Evolutionary conservation across 805 yeast species (phyloP).

Genomic region (Yarrowia yakushimensis): DNA sequence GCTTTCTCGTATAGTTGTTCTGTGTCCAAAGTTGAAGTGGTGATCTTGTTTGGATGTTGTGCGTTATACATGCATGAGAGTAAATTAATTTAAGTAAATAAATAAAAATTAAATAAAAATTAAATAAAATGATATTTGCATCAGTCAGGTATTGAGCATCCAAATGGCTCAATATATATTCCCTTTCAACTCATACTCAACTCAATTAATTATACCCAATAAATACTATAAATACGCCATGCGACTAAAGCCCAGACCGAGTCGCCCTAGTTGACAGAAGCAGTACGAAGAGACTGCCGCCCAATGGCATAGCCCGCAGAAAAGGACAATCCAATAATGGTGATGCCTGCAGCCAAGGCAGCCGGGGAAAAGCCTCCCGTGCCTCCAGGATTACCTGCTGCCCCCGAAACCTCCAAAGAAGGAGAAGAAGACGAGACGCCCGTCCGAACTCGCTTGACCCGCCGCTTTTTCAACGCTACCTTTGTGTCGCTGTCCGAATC

Average conservation of each 20-base stretch:
- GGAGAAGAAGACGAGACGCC: neutral
- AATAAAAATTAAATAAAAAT: no score
- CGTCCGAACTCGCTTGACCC: neutral
- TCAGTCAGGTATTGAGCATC: no score
- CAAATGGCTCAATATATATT: no score
- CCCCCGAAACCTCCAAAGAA: neutral
- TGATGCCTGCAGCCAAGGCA: conserved; percentile 27
- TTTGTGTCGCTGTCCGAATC: conserved; percentile 12
- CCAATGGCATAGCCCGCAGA: conserved; percentile 32
- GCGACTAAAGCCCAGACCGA: neutral
- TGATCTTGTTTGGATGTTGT: neutral
- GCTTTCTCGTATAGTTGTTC: neutral
- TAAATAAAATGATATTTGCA: no score
- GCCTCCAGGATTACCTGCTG: neutral
- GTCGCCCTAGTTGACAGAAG: neutral
- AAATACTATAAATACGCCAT: neutral
- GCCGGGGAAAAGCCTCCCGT: conserved; percentile 20
- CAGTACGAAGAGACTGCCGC: conserved; percentile 15
- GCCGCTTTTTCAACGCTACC: neutral
- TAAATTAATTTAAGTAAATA: no score
- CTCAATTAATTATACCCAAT: no score
- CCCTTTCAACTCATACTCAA: no score
- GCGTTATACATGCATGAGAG: conserved; percentile 10
- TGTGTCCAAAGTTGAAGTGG: neutral
- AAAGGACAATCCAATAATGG: conserved; percentile 30